Evolutionary conservation across 331 rosid genomes (phyloP), one percentile per base, ranked within the genome.

Genomic region (Malus hybrid): DNA sequence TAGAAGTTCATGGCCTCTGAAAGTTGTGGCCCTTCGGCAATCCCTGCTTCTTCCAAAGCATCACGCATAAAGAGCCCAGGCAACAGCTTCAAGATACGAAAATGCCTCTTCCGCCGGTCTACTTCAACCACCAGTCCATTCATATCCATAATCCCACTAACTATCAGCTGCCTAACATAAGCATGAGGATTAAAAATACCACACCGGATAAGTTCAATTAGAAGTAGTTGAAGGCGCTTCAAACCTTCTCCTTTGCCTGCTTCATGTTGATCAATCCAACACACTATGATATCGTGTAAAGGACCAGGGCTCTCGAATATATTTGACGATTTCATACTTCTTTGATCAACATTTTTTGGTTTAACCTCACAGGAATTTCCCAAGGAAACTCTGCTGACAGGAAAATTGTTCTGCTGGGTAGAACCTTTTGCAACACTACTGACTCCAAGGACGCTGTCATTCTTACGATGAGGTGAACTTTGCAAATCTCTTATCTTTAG

Each of bases 261-360:
- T 56, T 83, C 95, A 88, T 95, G 98, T 79, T 95, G 99, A 87
- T 95, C 99, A 81, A 95, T 90, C 99, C 99, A 95, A 86, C 98
- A 90, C 31, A 92, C 98, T 71, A 95, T 72, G 78, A 90, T 86
- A 86, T 95, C 98, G 72, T 95, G 99, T 7, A 95, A 91, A 39
- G 98, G 91, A 70, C 99, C 97, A 4, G 98, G 98, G 83, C 99
- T 92, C 72, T 92, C 97, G 80, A 87, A 89, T 67, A 89, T 62
- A 62, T 75, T 83, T 32, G 86, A 71, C 0, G 72, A 78, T 71
- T 83, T 80, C 71, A 70, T 56, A 60, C 72, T 76, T 75, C 71
- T 77, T 57, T 68, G 79, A 48, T 80, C 85, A 50, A 55, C 69
- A 75, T 28, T 73, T 78, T 80, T 90, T 57, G 83, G 76, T 75